A percentile compares a stretch with the other conserved stretches of the same genome.
Conservation (phyloP, 2,329 filamentous ascomycete species). For the Aureobasidium sp. region DNA sequence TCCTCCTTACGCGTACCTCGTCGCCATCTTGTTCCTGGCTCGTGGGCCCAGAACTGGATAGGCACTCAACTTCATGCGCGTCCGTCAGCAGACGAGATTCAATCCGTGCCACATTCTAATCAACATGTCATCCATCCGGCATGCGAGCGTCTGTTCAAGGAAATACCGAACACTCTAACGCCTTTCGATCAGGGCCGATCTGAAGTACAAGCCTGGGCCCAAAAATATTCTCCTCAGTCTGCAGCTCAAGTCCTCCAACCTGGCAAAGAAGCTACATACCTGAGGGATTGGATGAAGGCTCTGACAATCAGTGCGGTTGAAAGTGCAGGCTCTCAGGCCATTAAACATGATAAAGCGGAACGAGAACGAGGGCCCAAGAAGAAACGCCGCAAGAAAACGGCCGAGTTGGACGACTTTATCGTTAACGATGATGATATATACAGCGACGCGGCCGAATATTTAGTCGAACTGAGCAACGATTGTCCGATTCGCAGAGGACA, state of each 20-base stretch:
- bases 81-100: neutral
- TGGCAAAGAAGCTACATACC: conserved; percentile 59
- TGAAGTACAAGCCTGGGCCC: conserved; percentile 66
- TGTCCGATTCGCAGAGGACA: neutral
- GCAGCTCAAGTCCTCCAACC: conserved; percentile 69
- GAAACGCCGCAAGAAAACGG: conserved; percentile 56
- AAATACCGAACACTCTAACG: conserved; percentile 57
- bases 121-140: conserved; percentile 46
- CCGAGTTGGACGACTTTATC: conserved; percentile 73
- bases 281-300: conserved; percentile 74
- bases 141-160: conserved; percentile 52
- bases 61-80: neutral
- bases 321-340: conserved; percentile 38
- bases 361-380: conserved; percentile 42
- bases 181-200: conserved; percentile 75
- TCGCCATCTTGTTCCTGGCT: conserved; percentile 28
- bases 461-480: conserved; percentile 52
- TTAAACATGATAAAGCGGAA: conserved; percentile 13
- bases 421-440: conserved; percentile 68
- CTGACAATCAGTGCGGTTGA: conserved; percentile 73
- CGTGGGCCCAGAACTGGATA: conserved; percentile 28
- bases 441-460: conserved; percentile 54
- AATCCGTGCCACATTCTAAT: neutral
- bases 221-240: conserved; percentile 72
- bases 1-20: conserved; percentile 24